A percentile compares a stretch with the other conserved stretches of the same genome.
Evolutionary conservation across 108 stramenopile genomes (phyloP).

Genomic region (Cylindrotheca fusiformis): DNA sequence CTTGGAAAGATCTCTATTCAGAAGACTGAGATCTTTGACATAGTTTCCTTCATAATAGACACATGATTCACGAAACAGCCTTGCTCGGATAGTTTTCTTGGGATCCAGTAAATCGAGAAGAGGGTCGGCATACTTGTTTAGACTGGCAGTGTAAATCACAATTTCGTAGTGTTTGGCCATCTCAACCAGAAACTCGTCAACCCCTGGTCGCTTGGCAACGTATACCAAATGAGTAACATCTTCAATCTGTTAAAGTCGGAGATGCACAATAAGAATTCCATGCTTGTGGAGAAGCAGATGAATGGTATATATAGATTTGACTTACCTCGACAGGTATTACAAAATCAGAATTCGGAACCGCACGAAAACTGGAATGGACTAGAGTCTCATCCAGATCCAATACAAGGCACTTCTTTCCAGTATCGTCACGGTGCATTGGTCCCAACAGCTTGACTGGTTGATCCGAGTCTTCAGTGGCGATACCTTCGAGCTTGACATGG

Average conservation of each 20-base stretch:
- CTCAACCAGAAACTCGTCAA: constrained; percentile 93
- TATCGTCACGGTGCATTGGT: constrained; percentile 56
- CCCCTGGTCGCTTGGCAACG: constrained; percentile 95
- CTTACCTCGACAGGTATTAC: constrained; percentile 96
- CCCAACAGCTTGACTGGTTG: constrained; percentile 54
- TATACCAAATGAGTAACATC: constrained; percentile 96
- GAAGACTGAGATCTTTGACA: constrained; percentile 91
- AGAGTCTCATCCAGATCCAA: constrained; percentile 98
- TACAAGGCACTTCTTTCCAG: constrained; percentile 91
- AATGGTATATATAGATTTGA: constrained; percentile 3
- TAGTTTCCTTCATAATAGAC: constrained; percentile 97
- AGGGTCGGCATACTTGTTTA: constrained; percentile 97
- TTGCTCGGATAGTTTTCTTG: constrained; percentile 69
- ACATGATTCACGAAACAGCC: constrained; percentile 98
- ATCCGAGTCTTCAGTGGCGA: constrained; percentile 20
- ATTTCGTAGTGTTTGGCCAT: constrained; percentile 97
- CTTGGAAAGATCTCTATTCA: constrained; percentile 83
- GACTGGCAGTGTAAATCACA: constrained; percentile 96
- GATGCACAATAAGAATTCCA: too few species aligned
- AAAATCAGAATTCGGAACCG: constrained; percentile 94
- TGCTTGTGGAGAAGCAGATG: not conserved
- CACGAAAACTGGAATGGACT: constrained; percentile 96
- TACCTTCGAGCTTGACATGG: constrained; percentile 4
- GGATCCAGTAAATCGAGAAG: constrained; percentile 94
- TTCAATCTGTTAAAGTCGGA: constrained; percentile 78